Evolutionary conservation across 345 rosid genomes (phyloP), one percentile per base, ranked within the genome.

Genomic region (Camelina hispida): DNA sequence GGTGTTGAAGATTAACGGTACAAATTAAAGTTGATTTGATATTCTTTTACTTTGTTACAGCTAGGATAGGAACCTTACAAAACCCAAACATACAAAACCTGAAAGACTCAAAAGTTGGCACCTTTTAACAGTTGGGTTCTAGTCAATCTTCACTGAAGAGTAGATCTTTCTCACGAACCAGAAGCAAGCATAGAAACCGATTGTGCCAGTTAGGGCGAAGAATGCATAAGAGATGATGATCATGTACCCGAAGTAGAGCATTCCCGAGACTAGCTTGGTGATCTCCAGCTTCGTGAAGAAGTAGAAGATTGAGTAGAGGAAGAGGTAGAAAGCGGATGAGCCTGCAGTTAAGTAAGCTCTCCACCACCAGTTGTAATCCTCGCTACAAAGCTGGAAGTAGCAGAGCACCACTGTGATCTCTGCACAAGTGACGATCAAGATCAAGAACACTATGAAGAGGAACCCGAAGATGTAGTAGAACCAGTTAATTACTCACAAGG

Each of bases 311-410:
- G 98, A 94, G 86, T 94, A 94, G 55, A 94, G 95, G 91, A 94
- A 87, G 44, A 94, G 97, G 83, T 91, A 94, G 25, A 94, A 73
- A 18, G 98, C 96, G 3, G 98, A 94, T 25, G 98, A 94, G 66
- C 98, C 97, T 5, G 97, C 96, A 0, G 96, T 94, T 64, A 94
- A 85, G 81, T 91, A 94, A 38, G 98, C 88, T 75, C 97, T 94
- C 98, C 97, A 94, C 98, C 98, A 94, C 98, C 98, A 94, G 83
- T 86, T 72, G 80, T 94, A 91, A 82, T 94, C 97, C 77, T 94
- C 97, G 42, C 97, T 90, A 81, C 98, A 94, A 66, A 94, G 80
- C 83, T 94, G 98, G 89, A 94, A 94, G 88, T 94, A 94, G 81
- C 98, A 94, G 15, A 94, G 91, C 51, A 94, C 97, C 5, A 94